A percentile compares a stretch with the other conserved stretches of the same genome.
These are phyloP conservation scores for Periconia macrospinosa DNA, from an alignment of 2,329 filamentous ascomycete genomes.

Conservation along the genomic window DNA sequence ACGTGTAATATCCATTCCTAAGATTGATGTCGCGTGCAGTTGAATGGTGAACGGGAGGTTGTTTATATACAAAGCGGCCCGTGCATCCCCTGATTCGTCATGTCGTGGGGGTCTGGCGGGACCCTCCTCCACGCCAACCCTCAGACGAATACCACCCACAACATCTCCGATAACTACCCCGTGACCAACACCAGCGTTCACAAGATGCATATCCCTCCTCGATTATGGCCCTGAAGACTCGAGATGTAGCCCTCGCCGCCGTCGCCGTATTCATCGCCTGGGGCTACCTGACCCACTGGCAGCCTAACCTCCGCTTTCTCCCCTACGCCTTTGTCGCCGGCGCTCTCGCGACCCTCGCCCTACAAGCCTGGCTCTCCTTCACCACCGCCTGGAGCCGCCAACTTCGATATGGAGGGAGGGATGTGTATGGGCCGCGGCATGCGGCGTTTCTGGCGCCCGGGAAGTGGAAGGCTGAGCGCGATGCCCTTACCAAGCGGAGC, in stretches of 20 bases:
- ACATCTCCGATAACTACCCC: background rate
- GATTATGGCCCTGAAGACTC: conserved; percentile 72
- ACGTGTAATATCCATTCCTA: no score
- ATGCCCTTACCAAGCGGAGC: conserved; percentile 65
- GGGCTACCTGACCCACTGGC: conserved; percentile 81
- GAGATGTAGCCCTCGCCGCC: conserved; percentile 68
- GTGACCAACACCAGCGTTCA: background rate
- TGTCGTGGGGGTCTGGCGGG: no score
- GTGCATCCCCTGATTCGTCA: no score
- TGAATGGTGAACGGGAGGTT: no score
- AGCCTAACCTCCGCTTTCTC: conserved; percentile 79
- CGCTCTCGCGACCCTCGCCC: conserved; percentile 56
- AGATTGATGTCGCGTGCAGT: no score
- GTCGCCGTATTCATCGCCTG: conserved; percentile 79
- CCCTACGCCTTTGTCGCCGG: conserved; percentile 82
- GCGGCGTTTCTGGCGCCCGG: conserved; percentile 63
- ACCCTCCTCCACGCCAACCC: no score
- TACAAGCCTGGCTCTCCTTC: conserved; percentile 61
- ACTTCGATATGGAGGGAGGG: conserved; percentile 43
- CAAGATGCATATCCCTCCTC: conserved; percentile 44
- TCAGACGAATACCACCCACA: background rate
- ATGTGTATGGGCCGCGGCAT: conserved; percentile 42
- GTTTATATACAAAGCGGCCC: no score
- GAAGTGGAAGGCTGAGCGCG: conserved; percentile 72
- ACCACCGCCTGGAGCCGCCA: conserved; percentile 57